Percentiles rank a stretch among this genome's conserved stretches.
phyloP scores from a whole-genome alignment of 148 eudicot species.

The Heliosperma pusillum region DNA sequence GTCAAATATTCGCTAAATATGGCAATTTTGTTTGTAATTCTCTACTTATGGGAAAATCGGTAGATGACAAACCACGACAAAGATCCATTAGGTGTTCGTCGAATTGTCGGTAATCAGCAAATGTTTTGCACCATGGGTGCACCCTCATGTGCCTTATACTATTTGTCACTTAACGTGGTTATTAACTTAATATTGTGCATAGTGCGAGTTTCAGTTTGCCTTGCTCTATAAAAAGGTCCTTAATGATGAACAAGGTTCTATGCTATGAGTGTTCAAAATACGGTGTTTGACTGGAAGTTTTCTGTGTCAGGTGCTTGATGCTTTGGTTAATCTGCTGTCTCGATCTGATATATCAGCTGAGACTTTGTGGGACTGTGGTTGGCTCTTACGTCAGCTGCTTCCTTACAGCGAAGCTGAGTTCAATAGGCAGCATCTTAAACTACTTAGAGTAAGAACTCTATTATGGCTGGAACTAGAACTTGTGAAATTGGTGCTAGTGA shows the following conservation, averaged over 20 bases:
- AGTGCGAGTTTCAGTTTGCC: background rate
- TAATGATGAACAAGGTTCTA: background rate
- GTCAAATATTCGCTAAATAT: background rate
- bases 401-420: slow-evolving; percentile 83
- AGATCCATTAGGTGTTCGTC: background rate
- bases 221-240: background rate
- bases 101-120: background rate
- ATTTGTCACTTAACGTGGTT: background rate
- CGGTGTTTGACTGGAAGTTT: slow-evolving; percentile 8
- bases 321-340: slow-evolving; percentile 85
- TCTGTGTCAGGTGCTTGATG: slow-evolving; percentile 79
- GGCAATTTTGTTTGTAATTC: background rate
- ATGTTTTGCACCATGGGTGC: background rate
- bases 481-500: background rate
- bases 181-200: background rate
- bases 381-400: slow-evolving; percentile 97
- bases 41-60: background rate
- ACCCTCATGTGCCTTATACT: background rate
- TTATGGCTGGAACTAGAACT: background rate
- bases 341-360: slow-evolving; percentile 82
- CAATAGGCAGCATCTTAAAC: slow-evolving; percentile 56
- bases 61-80: background rate
- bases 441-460: slow-evolving; percentile 57
- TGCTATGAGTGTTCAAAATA: slow-evolving; percentile 1
- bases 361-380: slow-evolving; percentile 91